Evolutionary conservation across 202 grass and related monocot species (phyloP).

Genomic region (Dendrocalamus latiflorus): DNA sequence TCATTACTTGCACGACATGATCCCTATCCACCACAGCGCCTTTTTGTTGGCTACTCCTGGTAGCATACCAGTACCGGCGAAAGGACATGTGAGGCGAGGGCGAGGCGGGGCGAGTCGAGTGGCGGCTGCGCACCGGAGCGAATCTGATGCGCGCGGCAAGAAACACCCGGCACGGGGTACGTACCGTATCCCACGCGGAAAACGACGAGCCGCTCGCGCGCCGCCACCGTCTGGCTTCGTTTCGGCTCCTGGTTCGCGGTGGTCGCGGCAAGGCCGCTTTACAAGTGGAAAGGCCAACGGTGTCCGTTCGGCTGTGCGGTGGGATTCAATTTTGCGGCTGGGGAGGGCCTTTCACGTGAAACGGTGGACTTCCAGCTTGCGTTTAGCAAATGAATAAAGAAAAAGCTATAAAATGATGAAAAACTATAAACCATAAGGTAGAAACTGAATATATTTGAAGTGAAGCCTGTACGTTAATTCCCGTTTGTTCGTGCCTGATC

Average conservation of each 20-base stretch:
- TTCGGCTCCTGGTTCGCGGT: background rate
- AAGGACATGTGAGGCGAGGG: conserved; percentile 36
- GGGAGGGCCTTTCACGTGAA: background rate
- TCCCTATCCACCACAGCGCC: background rate
- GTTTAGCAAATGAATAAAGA: too few species aligned
- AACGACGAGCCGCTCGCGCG: background rate
- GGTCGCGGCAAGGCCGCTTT: background rate
- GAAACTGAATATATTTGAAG: too few species aligned
- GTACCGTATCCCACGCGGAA: background rate
- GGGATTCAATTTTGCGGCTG: conserved; percentile 29
- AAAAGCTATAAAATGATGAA: too few species aligned
- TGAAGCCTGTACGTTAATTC: too few species aligned
- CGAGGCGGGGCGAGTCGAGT: too few species aligned
- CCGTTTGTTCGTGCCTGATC: background rate
- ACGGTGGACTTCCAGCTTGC: background rate
- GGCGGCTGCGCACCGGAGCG: background rate
- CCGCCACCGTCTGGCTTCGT: background rate
- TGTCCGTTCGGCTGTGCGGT: background rate
- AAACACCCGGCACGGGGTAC: background rate
- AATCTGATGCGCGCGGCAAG: background rate
- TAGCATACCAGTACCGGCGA: background rate
- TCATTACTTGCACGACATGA: conserved; percentile 7
- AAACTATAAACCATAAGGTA: too few species aligned
- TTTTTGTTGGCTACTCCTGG: background rate
- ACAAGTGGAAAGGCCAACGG: conserved; percentile 31